Percentiles rank a stretch among this genome's conserved stretches.
These are phyloP conservation scores for Barnettozyma pratensis DNA, from an alignment of 805 yeast genomes.

Conservation along the genomic window DNA sequence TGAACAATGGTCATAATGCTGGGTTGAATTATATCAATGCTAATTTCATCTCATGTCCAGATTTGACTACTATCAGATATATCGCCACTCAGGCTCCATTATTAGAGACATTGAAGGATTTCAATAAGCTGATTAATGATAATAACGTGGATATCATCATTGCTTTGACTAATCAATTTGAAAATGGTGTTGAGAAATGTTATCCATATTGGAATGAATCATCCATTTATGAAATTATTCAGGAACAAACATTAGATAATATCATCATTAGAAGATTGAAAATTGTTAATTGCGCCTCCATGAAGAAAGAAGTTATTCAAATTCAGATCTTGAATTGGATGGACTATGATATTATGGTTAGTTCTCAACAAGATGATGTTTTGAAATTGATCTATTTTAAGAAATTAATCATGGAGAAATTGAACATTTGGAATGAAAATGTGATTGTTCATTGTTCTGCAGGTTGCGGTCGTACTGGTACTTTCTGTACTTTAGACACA, in stretches of 20 bases:
- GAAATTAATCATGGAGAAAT: conserved; percentile 33
- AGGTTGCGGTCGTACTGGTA: conserved; percentile 96
- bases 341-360: conserved; percentile 62
- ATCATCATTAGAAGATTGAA: conserved; percentile 38
- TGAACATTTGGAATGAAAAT: conserved; percentile 18
- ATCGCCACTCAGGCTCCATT: conserved; percentile 93
- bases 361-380: conserved; percentile 45
- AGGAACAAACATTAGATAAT: conserved; percentile 18
- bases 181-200: conserved; percentile 78
- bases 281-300: conserved; percentile 23
- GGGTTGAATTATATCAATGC: conserved; percentile 78
- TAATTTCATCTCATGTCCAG: conserved; percentile 47
- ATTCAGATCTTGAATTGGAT: conserved; percentile 80
- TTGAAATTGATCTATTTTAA: conserved; percentile 47
- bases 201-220: conserved; percentile 74
- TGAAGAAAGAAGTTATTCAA: conserved; percentile 52
- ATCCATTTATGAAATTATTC: conserved; percentile 28
- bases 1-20: conserved; percentile 20
- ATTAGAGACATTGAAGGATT: conserved; percentile 67
- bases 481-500: conserved; percentile 70
- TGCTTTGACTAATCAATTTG: conserved; percentile 70
- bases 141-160: conserved; percentile 62
- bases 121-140: conserved; percentile 73
- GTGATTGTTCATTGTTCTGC: conserved; percentile 89
- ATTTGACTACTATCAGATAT: conserved; percentile 34